A percentile compares a stretch with the other conserved stretches of the same genome.
Evolutionary conservation across 2,329 filamentous ascomycete genomes (phyloP).

Genomic region (Akanthomyces dipterigenus): DNA sequence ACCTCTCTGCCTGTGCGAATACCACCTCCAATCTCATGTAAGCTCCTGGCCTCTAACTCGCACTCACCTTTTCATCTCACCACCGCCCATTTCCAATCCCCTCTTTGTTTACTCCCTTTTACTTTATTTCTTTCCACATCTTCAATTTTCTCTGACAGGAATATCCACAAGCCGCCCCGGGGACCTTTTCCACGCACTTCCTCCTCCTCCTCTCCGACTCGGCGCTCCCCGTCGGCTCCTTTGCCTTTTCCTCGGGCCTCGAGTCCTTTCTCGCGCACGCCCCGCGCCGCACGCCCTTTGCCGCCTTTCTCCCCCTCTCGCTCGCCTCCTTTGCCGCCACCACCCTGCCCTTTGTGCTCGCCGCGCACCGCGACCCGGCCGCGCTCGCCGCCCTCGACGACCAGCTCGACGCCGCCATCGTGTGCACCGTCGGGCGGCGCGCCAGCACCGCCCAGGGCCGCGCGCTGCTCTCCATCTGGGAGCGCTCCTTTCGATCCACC

Average conservation of each 20-base stretch:
- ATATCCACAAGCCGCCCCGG: slow-evolving; percentile 3
- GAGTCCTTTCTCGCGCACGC: slow-evolving; percentile 76
- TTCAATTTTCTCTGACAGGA: too few relatives aligned
- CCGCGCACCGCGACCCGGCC: slow-evolving; percentile 52
- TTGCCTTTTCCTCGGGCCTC: slow-evolving; percentile 76
- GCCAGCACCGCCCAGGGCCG: slow-evolving; percentile 71
- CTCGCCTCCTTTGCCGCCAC: slow-evolving; percentile 65
- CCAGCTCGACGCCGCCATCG: slow-evolving; percentile 65
- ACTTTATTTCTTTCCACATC: neutral
- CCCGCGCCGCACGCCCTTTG: slow-evolving; percentile 39
- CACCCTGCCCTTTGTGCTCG: slow-evolving; percentile 67
- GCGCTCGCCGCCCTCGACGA: slow-evolving; percentile 58
- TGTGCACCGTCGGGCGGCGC: slow-evolving; percentile 72
- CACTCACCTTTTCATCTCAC: too few relatives aligned
- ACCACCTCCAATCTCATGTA: slow-evolving; percentile 16
- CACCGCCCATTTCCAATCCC: slow-evolving; percentile 10
- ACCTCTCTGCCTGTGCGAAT: neutral
- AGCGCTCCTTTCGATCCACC: slow-evolving; percentile 53
- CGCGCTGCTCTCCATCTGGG: slow-evolving; percentile 70
- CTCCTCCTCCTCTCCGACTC: slow-evolving; percentile 75
- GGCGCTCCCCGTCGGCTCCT: slow-evolving; percentile 75
- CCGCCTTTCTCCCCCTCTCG: slow-evolving; percentile 63
- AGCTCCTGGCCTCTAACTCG: neutral
- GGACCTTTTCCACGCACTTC: slow-evolving; percentile 44
- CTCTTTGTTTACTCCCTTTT: too few relatives aligned